Evolutionary conservation across 2,329 filamentous ascomycete species (phyloP), one percentile per base, ranked within the genome.

Genomic region (Juglanconis sp.): DNA sequence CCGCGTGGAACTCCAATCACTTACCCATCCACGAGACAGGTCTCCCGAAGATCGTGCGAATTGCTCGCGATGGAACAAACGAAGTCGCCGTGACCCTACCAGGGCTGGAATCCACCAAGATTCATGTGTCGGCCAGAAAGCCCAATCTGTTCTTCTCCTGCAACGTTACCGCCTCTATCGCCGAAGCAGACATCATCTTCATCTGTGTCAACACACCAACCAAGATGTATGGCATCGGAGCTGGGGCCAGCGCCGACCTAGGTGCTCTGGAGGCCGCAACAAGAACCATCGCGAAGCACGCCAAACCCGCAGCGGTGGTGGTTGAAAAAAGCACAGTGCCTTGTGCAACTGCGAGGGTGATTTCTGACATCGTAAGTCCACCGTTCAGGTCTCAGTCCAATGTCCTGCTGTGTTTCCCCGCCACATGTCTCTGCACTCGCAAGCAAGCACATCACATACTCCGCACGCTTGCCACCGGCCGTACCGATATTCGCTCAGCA

Each of bases 241-340:
- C 81, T 2, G 84, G 84, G 0, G 75, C 76, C 61, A 84, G 85
- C 1, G 81, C 83, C 6, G 83, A 87, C 65, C 74, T 87, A 58
- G 77, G 77, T 17, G 81, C 79, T 7, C 71, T 87, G 3, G 85
- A 87, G 66, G 76, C 76, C 40, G 84, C 83, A 1, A 78, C 79
- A 5, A 74, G 78, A 53, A 78, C 78, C 49, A 81, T 87, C 47
- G 85, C 84, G 2, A 71, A 78, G 42, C 75, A 81, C 56, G 80
- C 84, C 2, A 80, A 76, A 51, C 69, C 72, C 7, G 81, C 81
- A 31, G 79, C 82, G 40, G 84, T 87, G 58, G 76, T 88, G 24
- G 85, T 88, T 5, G 85, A 87, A 71, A 88, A 87, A 72, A 85
- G 81, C 63, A 88, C 85, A 0, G 85, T 88, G 7, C 85, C 85